Percentiles rank a stretch among this genome's conserved stretches.
Evolutionary conservation across 768 basidiomycete genomes (phyloP).

Genomic region (Boletus rubropictus): DNA sequence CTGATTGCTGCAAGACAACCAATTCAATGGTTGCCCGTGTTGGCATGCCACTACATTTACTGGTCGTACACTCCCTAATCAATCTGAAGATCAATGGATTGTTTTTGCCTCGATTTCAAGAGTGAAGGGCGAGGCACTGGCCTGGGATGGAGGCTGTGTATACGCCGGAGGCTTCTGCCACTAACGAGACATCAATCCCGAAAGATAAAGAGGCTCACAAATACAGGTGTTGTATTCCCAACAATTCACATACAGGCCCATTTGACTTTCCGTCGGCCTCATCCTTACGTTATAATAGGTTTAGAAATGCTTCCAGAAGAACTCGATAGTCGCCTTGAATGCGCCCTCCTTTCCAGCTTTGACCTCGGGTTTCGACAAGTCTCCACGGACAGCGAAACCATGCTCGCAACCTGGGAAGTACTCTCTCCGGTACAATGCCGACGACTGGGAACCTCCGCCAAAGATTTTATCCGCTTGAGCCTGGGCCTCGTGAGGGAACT

Average conservation of each 20-base stretch:
- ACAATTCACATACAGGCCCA: too few species aligned
- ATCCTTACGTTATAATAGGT: background rate
- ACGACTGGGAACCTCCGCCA: slow-evolving; percentile 40
- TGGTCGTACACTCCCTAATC: too few species aligned
- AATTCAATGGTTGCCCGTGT: too few species aligned
- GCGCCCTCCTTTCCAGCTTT: slow-evolving; percentile 59
- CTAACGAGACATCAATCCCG: too few species aligned
- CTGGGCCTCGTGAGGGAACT: slow-evolving; percentile 46
- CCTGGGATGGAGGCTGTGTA: too few species aligned
- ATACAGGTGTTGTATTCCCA: background rate
- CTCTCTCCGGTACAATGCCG: slow-evolving; percentile 32
- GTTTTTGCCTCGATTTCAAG: too few species aligned
- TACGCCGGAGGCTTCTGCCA: too few species aligned
- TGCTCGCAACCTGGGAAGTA: slow-evolving; percentile 39
- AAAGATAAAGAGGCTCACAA: background rate
- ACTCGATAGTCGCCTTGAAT: slow-evolving; percentile 47
- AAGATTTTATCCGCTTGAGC: slow-evolving; percentile 46
- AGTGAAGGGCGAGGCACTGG: too few species aligned
- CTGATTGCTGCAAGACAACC: too few species aligned
- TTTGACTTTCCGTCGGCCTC: background rate
- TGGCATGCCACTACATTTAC: too few species aligned
- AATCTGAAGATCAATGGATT: too few species aligned
- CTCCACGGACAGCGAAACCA: slow-evolving; percentile 53
- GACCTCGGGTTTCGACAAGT: slow-evolving; percentile 42
- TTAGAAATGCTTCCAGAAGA: slow-evolving; percentile 38